These are phyloP conservation scores for Tardiomyces digboiensis DNA, from an alignment of 1,139 yeast species.

Conservation along the genomic window DNA sequence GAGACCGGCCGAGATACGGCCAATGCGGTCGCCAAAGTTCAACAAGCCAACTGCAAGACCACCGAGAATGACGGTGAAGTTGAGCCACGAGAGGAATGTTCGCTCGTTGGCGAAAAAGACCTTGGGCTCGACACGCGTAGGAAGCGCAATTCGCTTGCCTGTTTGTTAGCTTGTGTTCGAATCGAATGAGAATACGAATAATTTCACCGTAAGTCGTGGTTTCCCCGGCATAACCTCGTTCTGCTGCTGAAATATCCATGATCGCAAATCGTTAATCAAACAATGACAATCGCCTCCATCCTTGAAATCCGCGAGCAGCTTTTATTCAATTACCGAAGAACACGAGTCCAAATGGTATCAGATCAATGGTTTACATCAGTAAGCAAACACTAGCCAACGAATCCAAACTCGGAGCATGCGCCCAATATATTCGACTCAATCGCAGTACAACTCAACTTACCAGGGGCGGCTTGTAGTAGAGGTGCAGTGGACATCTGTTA, in stretches of 20 bases:
- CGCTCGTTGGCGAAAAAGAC: conserved; percentile 98
- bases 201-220: no score
- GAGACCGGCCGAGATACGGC: conserved; percentile 86
- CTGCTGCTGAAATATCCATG: no score
- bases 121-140: conserved; percentile 97
- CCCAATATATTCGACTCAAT: not conserved
- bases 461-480: not conserved
- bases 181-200: not conserved
- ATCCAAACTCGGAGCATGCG: no score
- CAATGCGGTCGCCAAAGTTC: conserved; percentile 92
- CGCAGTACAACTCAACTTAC: not conserved
- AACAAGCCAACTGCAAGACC: conserved; percentile 93
- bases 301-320: no score
- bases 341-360: no score
- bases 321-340: no score
- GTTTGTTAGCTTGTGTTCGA: not conserved
- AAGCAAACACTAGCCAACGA: no score
- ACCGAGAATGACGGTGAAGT: conserved; percentile 94
- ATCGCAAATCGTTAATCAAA: no score
- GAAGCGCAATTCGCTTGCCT: conserved; percentile 92
- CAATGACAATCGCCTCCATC: no score
- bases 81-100: conserved; percentile 89
- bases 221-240: no score
- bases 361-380: no score
- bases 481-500: not conserved